These are phyloP conservation scores for Nakaseomyces kungkrabaensis DNA, from an alignment of 1,139 yeast genomes.

Conservation along the genomic window DNA sequence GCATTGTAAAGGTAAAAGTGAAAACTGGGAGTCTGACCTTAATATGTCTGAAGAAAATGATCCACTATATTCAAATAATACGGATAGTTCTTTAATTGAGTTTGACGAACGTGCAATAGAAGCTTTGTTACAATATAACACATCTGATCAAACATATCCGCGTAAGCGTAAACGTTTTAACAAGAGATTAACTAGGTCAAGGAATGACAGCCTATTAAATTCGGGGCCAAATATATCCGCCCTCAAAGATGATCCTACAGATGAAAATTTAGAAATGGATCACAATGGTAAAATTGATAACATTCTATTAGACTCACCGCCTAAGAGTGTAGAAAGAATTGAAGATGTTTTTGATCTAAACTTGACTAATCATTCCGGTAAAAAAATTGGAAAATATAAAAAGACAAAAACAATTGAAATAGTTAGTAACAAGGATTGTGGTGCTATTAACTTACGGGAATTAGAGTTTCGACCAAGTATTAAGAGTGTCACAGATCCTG, in stretches of 20 bases:
- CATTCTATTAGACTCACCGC: background rate
- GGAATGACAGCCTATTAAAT: background rate
- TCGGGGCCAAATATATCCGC: background rate
- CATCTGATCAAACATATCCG: background rate
- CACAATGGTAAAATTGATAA: background rate
- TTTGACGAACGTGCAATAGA: slow-evolving; percentile 1
- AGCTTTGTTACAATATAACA: background rate
- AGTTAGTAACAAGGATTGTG: background rate
- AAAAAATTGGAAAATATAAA: background rate
- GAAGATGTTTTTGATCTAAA: background rate
- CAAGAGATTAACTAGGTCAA: background rate
- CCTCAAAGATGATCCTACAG: background rate
- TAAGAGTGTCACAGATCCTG: background rate
- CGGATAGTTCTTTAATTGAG: background rate
- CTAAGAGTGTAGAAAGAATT: background rate
- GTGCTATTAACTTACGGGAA: background rate
- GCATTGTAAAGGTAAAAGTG: no score
- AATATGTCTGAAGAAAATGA: background rate
- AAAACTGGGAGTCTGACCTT: background rate
- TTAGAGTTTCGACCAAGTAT: background rate
- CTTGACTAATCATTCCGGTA: background rate
- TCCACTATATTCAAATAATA: background rate
- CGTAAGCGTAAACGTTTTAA: background rate
- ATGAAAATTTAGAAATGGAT: background rate
- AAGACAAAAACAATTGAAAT: background rate